Base-by-base conservation (phyloP, 192 early-diverging fungal species). In the Jimgerdemannia lactiflua region DNA sequence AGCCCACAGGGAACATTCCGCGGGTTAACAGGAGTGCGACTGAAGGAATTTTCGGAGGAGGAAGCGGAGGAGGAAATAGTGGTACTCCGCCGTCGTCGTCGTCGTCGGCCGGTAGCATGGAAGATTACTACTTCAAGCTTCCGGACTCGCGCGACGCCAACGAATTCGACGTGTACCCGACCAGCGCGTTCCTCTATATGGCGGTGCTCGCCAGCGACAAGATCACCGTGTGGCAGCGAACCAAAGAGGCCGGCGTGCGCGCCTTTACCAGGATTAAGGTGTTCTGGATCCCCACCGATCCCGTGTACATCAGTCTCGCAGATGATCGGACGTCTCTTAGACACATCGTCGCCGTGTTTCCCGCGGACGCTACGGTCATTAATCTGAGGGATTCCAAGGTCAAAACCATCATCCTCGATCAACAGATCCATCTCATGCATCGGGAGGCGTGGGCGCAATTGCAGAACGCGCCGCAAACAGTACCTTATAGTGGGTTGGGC, bases 201-300 rank as follows among this genome's bases (percentile, higher is more conserved):
- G 74, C 80, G 3, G 69, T 78, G 11, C 40, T 75, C 0, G 70
- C 76, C 4, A 70, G 67, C 1, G 74, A 82, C 42, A 75, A 78
- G 42, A 68, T 82, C n/a, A 74, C 70, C 2, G 11, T 82, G 4
- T 82, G 80, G 80, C 80, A 82, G 29, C 64, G 74, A 7, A 42
- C 73, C 17, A 63, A 69, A 20, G 70, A 67, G 9, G 49, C 67
- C n/a, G 67, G 71, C 3, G 11, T 64, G 14, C 68, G 66, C 18
- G 74, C 69, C 10, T 77, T 77, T 65, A 49, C 18, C 19, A 64
- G 73, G 4, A 20, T 80, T 42, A 74, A 75, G 40, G 74, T 69
- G 0, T 82, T 78, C 66, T 82, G 80, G 80, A 74, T 82, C 14
- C 80, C 80, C 2, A 42, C 73, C 0, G 73, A 77, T 54, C 59